Percentiles rank a stretch among this genome's conserved stretches.
Evolutionary conservation across 768 basidiomycete genomes (phyloP).

Genomic region (Collybia sordida): DNA sequence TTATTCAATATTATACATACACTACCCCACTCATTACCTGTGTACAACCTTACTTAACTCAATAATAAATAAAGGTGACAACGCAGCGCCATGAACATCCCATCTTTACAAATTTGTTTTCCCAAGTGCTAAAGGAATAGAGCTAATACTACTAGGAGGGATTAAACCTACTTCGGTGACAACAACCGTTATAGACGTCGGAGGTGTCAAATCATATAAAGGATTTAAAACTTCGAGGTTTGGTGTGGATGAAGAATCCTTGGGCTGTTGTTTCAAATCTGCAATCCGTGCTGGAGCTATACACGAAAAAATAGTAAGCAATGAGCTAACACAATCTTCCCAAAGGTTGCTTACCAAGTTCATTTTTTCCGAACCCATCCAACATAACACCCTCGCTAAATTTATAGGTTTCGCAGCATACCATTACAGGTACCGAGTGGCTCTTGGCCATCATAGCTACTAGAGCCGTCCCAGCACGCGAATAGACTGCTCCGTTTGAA

Average conservation of each 20-base stretch:
- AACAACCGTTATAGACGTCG: slow-evolving; percentile 89
- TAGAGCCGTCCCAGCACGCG: slow-evolving; percentile 91
- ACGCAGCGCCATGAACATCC: slow-evolving; percentile 6
- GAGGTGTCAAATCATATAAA: slow-evolving; percentile 92
- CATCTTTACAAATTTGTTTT: slow-evolving; percentile 37
- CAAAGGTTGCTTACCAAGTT: slow-evolving; percentile 64
- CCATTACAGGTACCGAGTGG: slow-evolving; percentile 88
- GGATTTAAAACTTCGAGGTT: slow-evolving; percentile 82
- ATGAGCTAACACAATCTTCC: background rate
- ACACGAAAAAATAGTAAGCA: background rate
- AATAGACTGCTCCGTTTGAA: slow-evolving; percentile 92
- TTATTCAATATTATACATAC: slow-evolving; percentile 7
- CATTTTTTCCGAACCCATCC: slow-evolving; percentile 95
- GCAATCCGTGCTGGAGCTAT: slow-evolving; percentile 37
- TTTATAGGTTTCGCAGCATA: slow-evolving; percentile 99
- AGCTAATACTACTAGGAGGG: slow-evolving; percentile 87
- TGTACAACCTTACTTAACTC: background rate
- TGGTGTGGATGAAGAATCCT: slow-evolving; percentile 30
- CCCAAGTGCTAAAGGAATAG: slow-evolving; percentile 73
- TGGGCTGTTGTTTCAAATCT: slow-evolving; percentile 22
- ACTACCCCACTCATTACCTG: slow-evolving; percentile 7
- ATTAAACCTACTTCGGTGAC: slow-evolving; percentile 97
- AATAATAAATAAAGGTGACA: background rate
- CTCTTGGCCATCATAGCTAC: slow-evolving; percentile 96
- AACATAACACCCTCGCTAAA: slow-evolving; percentile 91